Evolutionary conservation across 495 filamentous ascomycete genomes (phyloP), one percentile per base, ranked within the genome.

Genomic region (Lasiosphaeris hirsuta): DNA sequence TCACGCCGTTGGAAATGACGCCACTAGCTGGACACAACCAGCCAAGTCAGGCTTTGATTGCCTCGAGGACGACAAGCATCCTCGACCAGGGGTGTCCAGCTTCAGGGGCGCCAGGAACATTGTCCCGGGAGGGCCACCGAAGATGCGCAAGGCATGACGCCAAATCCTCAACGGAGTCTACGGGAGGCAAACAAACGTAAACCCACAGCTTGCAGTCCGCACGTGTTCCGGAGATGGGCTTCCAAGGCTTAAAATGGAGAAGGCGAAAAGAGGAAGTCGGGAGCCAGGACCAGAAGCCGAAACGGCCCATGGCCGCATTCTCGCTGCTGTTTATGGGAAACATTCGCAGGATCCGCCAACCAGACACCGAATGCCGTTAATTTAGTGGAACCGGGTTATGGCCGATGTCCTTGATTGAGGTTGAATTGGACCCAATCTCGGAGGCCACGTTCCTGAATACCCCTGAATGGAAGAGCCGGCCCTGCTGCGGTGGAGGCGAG

Each of bases 381-480:
- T 37, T n/a, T 41, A 30, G 55, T 54, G 54, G 59, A 68, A 64
- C 68, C 58, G 52, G 68, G 65, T 65, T 51, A 30, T 14, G 41
- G 48, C 44, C 43, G 42, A 39, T 57, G 51, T 58, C 43, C 54
- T 64, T 62, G 49, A 55, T 62, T 66, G 41, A 58, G 53, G 55
- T 64, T 36, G 60, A 44, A 40, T 55, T 45, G 35, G 51, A 19
- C 40, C 39, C 47, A 61, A 58, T 66, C 59, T 66, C 68, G 68
- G 68, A 70, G 57, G 51, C 59, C 61, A 59, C 57, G 65, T 68
- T 70, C 68, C 68, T 66, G 56, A 52, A 61, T 64, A 48, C 56
- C 63, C 68, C 9, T 51, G 57, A 64, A 54, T n/a, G 63, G 68
- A 67, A 70, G 54, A 41, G 59, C 52, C 59, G 63, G 61, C 58